Base-by-base conservation (phyloP, 1,284 basidiomycete genomes). In the Ustilago shanxiensis region DNA sequence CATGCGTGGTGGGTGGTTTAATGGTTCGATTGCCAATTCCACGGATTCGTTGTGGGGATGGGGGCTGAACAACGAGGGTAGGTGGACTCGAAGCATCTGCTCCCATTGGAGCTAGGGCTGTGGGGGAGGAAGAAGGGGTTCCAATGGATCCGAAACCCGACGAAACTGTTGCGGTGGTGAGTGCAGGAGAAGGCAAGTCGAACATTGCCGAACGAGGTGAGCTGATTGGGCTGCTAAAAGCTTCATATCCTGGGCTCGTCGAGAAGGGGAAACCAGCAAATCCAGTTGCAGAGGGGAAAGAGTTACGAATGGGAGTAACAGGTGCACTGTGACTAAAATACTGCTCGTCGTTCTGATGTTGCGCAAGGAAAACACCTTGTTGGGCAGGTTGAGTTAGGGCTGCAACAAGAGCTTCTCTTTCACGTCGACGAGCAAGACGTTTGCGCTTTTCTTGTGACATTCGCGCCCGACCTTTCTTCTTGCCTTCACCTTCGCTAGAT, bases 361-460 rank as follows among this genome's bases (percentile, higher is more conserved):
- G 18, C 26, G 18, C 33, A n/a, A 22, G 14, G 41, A 44, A n/a
- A 14, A 44, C 8, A 24, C 28, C 41, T 9, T 37, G 16, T 22
- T 55, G 57, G 1, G 31, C 13, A 29, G 41, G 57, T 9, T 50
- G 50, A 3, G n/a, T 31, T 3, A 66, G 22, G 3, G 55, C 44
- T 2, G 60, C 63, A 3, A 79, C 29, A 8, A 81, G 62, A 1
- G 80, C 80, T 39, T 82, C 80, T 20, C 80, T 39, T 29, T 82
- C 80, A 13, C 76, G 51, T 13, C 80, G 49, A 10, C 80, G 49
- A 7, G 80, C 80, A 2, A 82, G 58, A 9, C 80, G 35, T 39
- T 75, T 76, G 5, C 80, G 66, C 58, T 82, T 82, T 54, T 82
- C 80, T 58, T 82, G 80, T 33, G 70, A 75, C 80, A 82, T 82